phyloP scores from a whole-genome alignment of 345 rosid genomes.

The Trapa incisa region DNA sequence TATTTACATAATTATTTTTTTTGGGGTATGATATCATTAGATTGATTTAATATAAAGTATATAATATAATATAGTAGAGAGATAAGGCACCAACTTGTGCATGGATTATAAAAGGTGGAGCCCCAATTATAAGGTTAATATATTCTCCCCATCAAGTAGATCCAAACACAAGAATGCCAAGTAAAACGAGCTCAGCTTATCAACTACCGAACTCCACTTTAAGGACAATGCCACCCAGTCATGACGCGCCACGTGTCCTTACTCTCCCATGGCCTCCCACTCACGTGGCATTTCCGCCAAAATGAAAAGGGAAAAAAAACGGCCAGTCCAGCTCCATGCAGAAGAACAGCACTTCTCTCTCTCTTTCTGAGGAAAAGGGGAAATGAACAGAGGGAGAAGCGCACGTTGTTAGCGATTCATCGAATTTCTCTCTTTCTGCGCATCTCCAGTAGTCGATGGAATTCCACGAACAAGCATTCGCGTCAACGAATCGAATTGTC shows the following conservation, averaged over 20 bases:
- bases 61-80: too few relatives aligned
- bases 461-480: neutral
- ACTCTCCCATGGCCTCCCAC: conserved; percentile 9
- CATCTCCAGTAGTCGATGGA: neutral
- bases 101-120: too few relatives aligned
- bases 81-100: too few relatives aligned
- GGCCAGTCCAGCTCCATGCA: neutral
- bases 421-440: conserved; percentile 1
- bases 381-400: conserved; percentile 5
- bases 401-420: conserved; percentile 5
- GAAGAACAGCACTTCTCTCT: conserved; percentile 1
- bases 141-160: too few relatives aligned
- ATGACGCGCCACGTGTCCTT: neutral
- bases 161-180: too few relatives aligned
- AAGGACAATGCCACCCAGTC: neutral
- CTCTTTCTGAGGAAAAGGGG: neutral
- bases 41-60: too few relatives aligned
- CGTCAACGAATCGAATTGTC: neutral
- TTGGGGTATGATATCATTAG: too few relatives aligned
- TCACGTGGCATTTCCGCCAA: conserved; percentile 20
- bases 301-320: neutral
- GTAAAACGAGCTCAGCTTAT: neutral
- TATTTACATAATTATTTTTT: too few relatives aligned
- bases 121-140: too few relatives aligned
- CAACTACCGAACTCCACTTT: neutral